Evolutionary conservation across 2,329 filamentous ascomycete species (phyloP).

Genomic region (Neonectria faginata): DNA sequence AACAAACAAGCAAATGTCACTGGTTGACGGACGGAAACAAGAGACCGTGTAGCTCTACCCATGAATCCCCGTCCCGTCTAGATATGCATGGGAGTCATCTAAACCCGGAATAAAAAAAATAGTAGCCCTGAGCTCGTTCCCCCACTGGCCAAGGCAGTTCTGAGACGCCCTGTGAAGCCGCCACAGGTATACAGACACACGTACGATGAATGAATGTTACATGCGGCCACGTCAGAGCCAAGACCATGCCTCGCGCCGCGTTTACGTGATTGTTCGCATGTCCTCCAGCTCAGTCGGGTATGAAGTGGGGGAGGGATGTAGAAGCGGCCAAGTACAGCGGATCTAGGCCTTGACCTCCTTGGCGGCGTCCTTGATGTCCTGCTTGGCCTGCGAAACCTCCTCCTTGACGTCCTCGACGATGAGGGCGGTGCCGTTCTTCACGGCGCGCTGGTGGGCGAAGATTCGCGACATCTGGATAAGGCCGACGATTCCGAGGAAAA

Average conservation of each 20-base stretch:
- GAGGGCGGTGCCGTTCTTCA: conserved; percentile 62
- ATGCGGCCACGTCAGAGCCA: not conserved
- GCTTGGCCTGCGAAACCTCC: conserved; percentile 50
- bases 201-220: not conserved
- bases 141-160: not conserved
- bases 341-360: conserved; percentile 38
- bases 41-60: conserved; percentile 3
- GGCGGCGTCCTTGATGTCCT: conserved; percentile 37
- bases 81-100: not conserved
- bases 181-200: not conserved
- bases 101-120: not conserved
- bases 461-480: conserved; percentile 86
- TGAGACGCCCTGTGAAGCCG: not conserved
- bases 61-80: not conserved
- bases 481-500: conserved; percentile 93
- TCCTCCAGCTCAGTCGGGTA: not conserved
- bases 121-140: not conserved
- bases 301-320: not conserved
- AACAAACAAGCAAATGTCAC: not conserved
- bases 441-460: conserved; percentile 69
- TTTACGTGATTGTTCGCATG: not conserved
- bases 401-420: conserved; percentile 57
- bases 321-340: not conserved
- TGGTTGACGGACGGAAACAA: conserved; percentile 6
- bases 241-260: not conserved